phyloP scores from a whole-genome alignment of 1,139 yeast species.

The Arxiozyma bovina region DNA sequence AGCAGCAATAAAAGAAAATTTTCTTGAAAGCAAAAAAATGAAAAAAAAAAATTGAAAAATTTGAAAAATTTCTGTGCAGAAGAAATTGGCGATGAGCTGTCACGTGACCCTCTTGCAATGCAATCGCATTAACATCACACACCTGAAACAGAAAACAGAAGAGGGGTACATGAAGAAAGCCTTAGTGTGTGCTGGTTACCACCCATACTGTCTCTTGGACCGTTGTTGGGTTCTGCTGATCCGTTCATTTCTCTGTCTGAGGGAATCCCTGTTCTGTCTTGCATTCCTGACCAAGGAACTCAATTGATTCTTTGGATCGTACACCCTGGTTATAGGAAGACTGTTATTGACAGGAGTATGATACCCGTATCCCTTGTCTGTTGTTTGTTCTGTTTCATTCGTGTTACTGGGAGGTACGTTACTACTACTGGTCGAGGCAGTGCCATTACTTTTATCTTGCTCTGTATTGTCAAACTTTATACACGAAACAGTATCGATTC shows the following conservation, averaged over 20 bases:
- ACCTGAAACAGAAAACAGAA: not conserved
- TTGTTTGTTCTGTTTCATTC: not conserved
- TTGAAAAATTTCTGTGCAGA: too few relatives aligned
- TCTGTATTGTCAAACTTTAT: not conserved
- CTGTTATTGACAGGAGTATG: not conserved
- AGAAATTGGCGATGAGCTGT: constrained; percentile 1
- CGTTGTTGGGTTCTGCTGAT: constrained; percentile 21
- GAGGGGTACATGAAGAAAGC: not conserved
- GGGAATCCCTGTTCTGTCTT: constrained; percentile 23
- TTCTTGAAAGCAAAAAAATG: too few relatives aligned
- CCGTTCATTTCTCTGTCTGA: constrained; percentile 24
- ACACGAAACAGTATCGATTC: not conserved
- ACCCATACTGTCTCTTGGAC: constrained; percentile 26
- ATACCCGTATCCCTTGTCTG: not conserved
- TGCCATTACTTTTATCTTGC: not conserved
- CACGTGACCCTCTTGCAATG: too few relatives aligned
- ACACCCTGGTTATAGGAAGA: constrained; percentile 17
- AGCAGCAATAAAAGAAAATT: too few relatives aligned
- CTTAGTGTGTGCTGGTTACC: constrained; percentile 16
- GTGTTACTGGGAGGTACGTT: not conserved
- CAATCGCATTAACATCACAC: too few relatives aligned
- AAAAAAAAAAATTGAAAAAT: too few relatives aligned
- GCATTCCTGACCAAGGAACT: constrained; percentile 31
- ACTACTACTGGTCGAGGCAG: not conserved
- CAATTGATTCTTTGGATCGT: constrained; percentile 29